These are phyloP conservation scores for Solanum chiquidenum DNA, from an alignment of 257 asterid genomes.

Conservation along the genomic window DNA sequence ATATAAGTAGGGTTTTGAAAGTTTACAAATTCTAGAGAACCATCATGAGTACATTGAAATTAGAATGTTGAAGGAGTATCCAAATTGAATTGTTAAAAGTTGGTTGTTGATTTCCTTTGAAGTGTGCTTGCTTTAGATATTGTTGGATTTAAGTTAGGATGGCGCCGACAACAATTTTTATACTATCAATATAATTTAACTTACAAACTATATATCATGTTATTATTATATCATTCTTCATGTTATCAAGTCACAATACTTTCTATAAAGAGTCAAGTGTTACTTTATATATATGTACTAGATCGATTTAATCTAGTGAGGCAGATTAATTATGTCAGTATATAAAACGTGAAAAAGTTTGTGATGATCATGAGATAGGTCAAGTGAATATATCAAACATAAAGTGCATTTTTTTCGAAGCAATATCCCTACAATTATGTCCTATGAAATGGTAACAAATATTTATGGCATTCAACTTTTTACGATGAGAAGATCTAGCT, in stretches of 20 bases:
- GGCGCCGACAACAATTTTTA: not conserved
- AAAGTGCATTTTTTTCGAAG: not conserved
- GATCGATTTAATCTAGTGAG: not conserved
- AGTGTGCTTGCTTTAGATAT: not conserved
- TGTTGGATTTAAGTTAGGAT: not conserved
- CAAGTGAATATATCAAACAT: not conserved
- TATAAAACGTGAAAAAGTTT: not conserved
- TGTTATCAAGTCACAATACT: not conserved
- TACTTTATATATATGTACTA: not conserved
- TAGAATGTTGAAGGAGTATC: not conserved
- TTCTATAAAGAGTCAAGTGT: not conserved
- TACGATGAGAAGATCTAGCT: not conserved
- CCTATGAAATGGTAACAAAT: not conserved
- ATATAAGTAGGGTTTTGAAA: not conserved
- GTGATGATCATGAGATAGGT: not conserved
- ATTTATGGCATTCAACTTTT: not conserved
- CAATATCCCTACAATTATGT: not conserved
- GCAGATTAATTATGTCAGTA: not conserved
- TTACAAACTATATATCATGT: not conserved
- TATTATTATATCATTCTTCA: not conserved
- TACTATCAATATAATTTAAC: not conserved
- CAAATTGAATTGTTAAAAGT: not conserved
- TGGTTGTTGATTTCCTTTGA: not conserved
- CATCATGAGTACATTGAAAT: not conserved
- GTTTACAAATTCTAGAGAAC: not conserved